These are phyloP conservation scores for Voacanga thouarsii DNA, from an alignment of 257 asterid species.

Conservation along the genomic window DNA sequence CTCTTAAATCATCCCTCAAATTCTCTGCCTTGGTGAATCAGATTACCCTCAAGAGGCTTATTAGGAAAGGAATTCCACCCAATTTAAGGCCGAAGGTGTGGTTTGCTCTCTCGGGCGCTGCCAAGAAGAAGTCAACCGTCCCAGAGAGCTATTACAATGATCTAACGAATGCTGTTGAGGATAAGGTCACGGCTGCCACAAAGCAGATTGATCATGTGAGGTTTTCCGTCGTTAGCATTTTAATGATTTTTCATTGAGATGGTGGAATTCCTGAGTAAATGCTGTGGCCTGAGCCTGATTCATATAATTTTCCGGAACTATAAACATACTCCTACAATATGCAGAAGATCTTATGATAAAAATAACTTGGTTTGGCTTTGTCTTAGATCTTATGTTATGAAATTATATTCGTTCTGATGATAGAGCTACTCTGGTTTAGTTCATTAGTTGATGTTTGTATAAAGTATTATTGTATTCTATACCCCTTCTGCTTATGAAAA, in stretches of 20 bases:
- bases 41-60: conserved; percentile 80
- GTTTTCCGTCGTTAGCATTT: conserved; percentile 4
- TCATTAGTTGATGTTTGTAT: not conserved
- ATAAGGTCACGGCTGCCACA: conserved; percentile 88
- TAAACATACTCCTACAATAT: not conserved
- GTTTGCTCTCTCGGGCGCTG: conserved; percentile 93
- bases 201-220: conserved; percentile 98
- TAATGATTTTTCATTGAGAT: not conserved
- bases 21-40: conserved; percentile 79
- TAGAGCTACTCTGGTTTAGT: not conserved
- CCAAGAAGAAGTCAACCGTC: conserved; percentile 93
- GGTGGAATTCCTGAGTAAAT: not conserved
- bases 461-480: not conserved
- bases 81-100: conserved; percentile 89
- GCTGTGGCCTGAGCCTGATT: not conserved
- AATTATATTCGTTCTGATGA: not conserved
- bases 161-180: conserved; percentile 65
- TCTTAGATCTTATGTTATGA: not conserved
- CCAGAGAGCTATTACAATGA: conserved; percentile 91
- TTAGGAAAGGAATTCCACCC: conserved; percentile 93
- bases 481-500: not conserved
- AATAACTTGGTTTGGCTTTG: not conserved
- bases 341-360: not conserved
- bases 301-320: not conserved
- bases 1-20: conserved; percentile 69